Evolutionary conservation across 2,329 filamentous ascomycete genomes (phyloP).

Genomic region (Myriangium duriaei): DNA sequence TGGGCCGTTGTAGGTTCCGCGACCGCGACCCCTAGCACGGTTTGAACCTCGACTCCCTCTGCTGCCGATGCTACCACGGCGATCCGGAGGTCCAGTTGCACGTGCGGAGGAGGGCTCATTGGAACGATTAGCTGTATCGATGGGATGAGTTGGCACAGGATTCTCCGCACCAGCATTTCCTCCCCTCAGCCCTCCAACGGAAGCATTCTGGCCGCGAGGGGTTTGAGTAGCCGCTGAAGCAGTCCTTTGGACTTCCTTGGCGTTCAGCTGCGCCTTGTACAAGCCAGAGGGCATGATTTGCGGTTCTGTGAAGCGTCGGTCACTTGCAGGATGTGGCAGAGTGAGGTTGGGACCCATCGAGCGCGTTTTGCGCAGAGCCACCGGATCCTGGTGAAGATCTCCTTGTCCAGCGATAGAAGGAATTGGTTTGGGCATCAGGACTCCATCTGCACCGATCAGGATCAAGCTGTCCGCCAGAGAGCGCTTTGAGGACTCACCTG

Average conservation of each 20-base stretch:
- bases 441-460: too few species aligned
- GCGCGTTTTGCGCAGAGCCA: too few species aligned
- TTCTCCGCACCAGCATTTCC: not conserved
- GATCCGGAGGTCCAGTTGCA: not conserved
- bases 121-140: not conserved
- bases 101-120: not conserved
- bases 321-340: too few species aligned
- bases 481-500: too few species aligned
- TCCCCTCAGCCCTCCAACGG: not conserved
- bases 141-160: not conserved
- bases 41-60: not conserved
- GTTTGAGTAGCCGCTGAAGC: not conserved
- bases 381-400: too few species aligned
- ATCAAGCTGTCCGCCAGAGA: too few species aligned
- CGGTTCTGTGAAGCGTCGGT: too few species aligned
- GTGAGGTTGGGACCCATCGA: too few species aligned
- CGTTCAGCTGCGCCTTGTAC: too few species aligned
- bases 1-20: not conserved
- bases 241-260: not conserved
- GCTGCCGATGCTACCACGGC: not conserved
- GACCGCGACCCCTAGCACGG: not conserved
- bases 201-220: not conserved
- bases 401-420: too few species aligned
- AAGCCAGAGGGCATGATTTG: too few species aligned
- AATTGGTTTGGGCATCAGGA: too few species aligned